Percentiles rank a stretch among this genome's conserved stretches.
These are phyloP conservation scores for Chalaropsis ovoidea DNA, from an alignment of 2,329 filamentous ascomycete genomes.

Conservation along the genomic window DNA sequence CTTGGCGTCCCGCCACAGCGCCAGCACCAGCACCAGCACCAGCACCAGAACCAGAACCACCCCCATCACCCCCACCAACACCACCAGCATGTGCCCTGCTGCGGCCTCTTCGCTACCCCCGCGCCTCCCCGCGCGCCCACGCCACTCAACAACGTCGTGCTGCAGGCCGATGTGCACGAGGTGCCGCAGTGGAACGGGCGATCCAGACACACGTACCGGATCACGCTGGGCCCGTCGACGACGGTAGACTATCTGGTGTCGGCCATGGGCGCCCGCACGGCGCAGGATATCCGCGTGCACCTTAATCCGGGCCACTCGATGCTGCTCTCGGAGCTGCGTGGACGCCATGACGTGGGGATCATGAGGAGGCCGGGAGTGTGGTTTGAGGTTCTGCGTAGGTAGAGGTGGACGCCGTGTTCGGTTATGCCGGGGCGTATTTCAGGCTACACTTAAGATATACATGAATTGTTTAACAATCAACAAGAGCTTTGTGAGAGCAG, in stretches of 20 bases:
- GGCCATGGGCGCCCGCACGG: background rate
- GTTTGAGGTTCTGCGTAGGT: constrained; percentile 9
- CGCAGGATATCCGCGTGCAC: constrained; percentile 14
- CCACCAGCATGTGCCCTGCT: background rate
- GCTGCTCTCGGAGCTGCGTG: constrained; percentile 12
- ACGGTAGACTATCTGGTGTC: constrained; percentile 16
- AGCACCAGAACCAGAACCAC: background rate
- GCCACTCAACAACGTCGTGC: background rate
- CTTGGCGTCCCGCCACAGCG: background rate
- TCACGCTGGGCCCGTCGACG: constrained; percentile 8
- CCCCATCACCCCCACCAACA: background rate
- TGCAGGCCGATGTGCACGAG: constrained; percentile 14
- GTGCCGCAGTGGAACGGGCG: constrained; percentile 8
- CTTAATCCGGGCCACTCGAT: background rate
- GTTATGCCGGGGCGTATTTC: background rate
- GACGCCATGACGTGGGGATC: constrained; percentile 8
- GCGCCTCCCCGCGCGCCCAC: background rate
- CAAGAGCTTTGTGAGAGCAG: background rate
- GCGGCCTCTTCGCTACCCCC: background rate
- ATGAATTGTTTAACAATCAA: no score
- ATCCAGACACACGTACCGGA: background rate
- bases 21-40: background rate
- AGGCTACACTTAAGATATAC: no score
- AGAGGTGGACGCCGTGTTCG: background rate
- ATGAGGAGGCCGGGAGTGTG: constrained; percentile 14